Evolutionary conservation across 2,329 filamentous ascomycete species (phyloP).

Genomic region (Aspergillus aculeatinus): DNA sequence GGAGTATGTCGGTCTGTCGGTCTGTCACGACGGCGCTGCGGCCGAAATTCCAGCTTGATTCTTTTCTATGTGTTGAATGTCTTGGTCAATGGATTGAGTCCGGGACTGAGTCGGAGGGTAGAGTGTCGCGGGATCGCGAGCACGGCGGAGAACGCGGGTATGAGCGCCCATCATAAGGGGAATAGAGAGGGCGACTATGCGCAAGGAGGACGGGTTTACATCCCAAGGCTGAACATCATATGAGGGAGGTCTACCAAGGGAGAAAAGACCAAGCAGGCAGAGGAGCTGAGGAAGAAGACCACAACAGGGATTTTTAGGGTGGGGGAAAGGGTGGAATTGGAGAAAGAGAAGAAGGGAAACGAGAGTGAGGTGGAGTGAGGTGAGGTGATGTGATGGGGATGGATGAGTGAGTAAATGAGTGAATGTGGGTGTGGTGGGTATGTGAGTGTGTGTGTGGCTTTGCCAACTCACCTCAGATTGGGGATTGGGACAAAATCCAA

Average conservation of each 20-base stretch:
- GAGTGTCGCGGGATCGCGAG: constrained; percentile 33
- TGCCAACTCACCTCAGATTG: constrained; percentile 24
- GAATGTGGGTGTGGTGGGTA: no score
- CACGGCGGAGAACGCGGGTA: constrained; percentile 25
- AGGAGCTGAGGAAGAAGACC: constrained; percentile 16
- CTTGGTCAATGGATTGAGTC: neutral
- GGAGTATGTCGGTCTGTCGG: constrained; percentile 10
- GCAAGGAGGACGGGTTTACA: constrained; percentile 24
- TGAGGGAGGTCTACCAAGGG: constrained; percentile 31
- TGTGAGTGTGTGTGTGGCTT: constrained; percentile 8
- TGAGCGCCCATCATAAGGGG: constrained; percentile 35
- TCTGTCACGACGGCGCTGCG: constrained; percentile 13
- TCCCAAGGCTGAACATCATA: constrained; percentile 27
- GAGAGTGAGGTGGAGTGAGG: constrained; percentile 4
- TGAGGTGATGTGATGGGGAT: constrained; percentile 10
- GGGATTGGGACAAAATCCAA: constrained; percentile 20
- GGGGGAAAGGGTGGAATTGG: no score
- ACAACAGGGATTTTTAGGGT: neutral
- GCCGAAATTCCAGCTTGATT: constrained; percentile 6
- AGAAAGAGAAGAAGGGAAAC: constrained; percentile 1
- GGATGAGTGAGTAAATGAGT: no score
- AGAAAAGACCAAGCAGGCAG: constrained; percentile 15
- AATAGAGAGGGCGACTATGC: constrained; percentile 19
- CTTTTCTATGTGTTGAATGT: constrained; percentile 3
- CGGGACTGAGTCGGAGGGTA: constrained; percentile 15